These are phyloP conservation scores for Tricholoma saponaceum DNA, from an alignment of 768 basidiomycete genomes.

Conservation along the genomic window DNA sequence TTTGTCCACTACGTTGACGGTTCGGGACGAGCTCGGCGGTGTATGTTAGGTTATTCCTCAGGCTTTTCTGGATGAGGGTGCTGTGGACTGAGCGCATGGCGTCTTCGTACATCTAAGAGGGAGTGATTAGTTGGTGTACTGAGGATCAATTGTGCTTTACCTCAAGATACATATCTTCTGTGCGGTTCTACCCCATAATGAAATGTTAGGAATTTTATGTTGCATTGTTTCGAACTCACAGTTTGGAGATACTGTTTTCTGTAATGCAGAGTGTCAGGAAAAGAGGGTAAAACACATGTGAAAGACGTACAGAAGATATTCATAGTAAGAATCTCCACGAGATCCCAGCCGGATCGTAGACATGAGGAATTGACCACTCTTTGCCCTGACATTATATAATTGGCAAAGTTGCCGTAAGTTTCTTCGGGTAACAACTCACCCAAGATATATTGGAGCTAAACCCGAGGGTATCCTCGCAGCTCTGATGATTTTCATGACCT, in stretches of 20 bases:
- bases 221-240: constrained; percentile 31
- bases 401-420: too few relatives aligned
- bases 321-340: constrained; percentile 91
- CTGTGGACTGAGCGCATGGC: constrained; percentile 80
- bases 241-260: constrained; percentile 86
- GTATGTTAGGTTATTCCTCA: constrained; percentile 56
- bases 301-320: constrained; percentile 71
- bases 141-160: constrained; percentile 29
- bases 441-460: constrained; percentile 80
- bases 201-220: neutral
- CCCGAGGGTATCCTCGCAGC: constrained; percentile 56
- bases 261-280: neutral
- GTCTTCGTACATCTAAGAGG: constrained; percentile 74
- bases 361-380: constrained; percentile 45
- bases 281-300: neutral
- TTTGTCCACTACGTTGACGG: constrained; percentile 26
- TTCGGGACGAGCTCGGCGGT: constrained; percentile 81
- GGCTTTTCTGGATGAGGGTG: constrained; percentile 64
- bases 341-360: constrained; percentile 90
- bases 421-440: constrained; percentile 36
- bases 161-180: constrained; percentile 74
- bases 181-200: constrained; percentile 47
- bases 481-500: constrained; percentile 70
- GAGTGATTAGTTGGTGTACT: neutral
- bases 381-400: constrained; percentile 22